Percentiles rank a stretch among this genome's conserved stretches.
These are phyloP conservation scores for Mercurialis annua DNA, from an alignment of 345 rosid species.

Conservation along the genomic window DNA sequence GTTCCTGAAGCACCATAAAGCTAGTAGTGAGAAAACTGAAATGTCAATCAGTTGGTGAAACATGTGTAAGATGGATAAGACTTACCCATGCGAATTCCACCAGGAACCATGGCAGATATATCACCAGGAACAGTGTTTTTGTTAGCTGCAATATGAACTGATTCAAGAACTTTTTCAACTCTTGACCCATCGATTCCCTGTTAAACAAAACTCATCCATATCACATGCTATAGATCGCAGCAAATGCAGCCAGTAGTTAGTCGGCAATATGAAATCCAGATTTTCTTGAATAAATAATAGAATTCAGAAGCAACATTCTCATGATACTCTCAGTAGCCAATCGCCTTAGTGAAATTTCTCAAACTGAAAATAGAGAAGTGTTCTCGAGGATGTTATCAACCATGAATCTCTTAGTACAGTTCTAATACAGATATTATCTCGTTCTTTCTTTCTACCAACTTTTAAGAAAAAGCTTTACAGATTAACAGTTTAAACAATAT, in stretches of 20 bases:
- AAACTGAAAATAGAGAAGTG: background rate
- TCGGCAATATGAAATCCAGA: background rate
- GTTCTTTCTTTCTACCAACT: background rate
- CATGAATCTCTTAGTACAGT: background rate
- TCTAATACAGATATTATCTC: background rate
- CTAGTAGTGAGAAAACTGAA: constrained; percentile 4
- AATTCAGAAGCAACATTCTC: background rate
- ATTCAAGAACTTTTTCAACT: constrained; percentile 89
- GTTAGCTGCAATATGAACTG: constrained; percentile 89
- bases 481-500: background rate
- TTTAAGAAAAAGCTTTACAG: background rate
- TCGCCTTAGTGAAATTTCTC: background rate
- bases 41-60: constrained; percentile 6
- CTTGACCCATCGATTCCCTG: constrained; percentile 96
- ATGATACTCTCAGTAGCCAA: background rate
- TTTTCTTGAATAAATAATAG: background rate
- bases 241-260: background rate
- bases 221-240: constrained; percentile 5
- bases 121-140: constrained; percentile 98
- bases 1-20: constrained; percentile 58
- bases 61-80: constrained; percentile 6
- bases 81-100: constrained; percentile 95
- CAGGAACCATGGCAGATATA: constrained; percentile 98
- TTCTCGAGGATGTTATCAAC: background rate
- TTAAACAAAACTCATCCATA: constrained; percentile 11